Evolutionary conservation across 2,329 filamentous ascomycete species (phyloP).

Genomic region (Cordyceps tenuipes): DNA sequence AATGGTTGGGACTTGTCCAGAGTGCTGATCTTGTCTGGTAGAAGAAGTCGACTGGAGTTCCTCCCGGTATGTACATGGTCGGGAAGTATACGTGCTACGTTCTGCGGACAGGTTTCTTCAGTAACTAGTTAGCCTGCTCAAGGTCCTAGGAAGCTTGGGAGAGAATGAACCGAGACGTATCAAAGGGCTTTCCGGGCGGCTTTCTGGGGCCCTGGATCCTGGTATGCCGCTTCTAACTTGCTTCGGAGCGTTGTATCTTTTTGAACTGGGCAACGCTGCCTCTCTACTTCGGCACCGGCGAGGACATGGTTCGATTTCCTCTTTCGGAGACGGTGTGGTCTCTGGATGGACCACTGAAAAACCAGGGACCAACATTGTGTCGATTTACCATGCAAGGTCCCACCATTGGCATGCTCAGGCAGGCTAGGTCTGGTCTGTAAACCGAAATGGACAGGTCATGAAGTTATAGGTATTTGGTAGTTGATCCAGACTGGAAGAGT

Average conservation of each 20-base stretch:
- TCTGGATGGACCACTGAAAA: constrained; percentile 4
- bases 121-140: neutral
- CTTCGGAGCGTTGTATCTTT: neutral
- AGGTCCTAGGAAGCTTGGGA: neutral
- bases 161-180: neutral
- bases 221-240: neutral
- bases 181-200: neutral
- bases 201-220: neutral
- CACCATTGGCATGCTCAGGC: neutral
- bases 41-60: neutral
- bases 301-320: constrained; percentile 3
- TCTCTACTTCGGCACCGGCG: neutral
- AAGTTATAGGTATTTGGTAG: too few species aligned
- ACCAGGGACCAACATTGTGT: constrained; percentile 1
- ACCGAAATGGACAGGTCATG: too few species aligned
- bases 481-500: neutral
- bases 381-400: neutral
- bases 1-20: neutral
- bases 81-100: neutral
- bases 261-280: neutral
- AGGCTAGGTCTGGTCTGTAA: neutral
- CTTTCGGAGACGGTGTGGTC: constrained; percentile 10
- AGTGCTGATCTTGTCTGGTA: neutral
- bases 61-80: neutral
- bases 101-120: neutral